Evolutionary conservation across 208 protist species (phyloP).

Genomic region (Leishmania guyanensis): DNA sequence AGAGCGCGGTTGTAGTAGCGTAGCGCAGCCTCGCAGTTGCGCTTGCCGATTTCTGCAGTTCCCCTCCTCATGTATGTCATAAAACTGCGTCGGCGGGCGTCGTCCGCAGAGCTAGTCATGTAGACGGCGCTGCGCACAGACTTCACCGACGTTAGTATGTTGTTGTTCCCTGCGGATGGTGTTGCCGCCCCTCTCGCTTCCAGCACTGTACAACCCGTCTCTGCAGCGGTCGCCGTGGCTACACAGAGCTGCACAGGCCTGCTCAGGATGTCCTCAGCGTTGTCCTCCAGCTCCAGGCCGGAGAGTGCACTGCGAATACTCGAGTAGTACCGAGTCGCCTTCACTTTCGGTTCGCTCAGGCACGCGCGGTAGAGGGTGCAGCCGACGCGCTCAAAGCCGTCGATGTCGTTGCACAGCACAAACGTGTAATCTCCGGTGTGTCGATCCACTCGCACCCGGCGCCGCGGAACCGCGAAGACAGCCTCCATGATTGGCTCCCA

Average conservation of each 20-base stretch:
- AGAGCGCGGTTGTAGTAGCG: constrained; percentile 74
- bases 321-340: constrained; percentile 67
- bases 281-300: constrained; percentile 26
- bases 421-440: constrained; percentile 88
- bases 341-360: constrained; percentile 81
- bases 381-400: constrained; percentile 62
- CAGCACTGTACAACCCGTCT: constrained; percentile 1
- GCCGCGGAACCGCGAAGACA: constrained; percentile 62
- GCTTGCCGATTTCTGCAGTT: constrained; percentile 51
- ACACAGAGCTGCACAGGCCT: constrained; percentile 20
- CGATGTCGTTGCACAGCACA: constrained; percentile 61
- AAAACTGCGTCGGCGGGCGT: constrained; percentile 38
- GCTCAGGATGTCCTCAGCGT: constrained; percentile 24
- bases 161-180: neutral
- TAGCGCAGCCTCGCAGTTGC: constrained; percentile 64
- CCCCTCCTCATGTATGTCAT: constrained; percentile 61
- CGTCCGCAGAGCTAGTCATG: constrained; percentile 6
- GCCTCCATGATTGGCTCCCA: constrained; percentile 83
- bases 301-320: constrained; percentile 34
- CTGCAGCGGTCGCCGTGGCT: constrained; percentile 6
- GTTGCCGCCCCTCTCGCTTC: constrained; percentile 6
- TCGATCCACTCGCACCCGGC: constrained; percentile 64
- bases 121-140: constrained; percentile 8
- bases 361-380: constrained; percentile 87
- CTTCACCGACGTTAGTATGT: neutral